Evolutionary conservation across 2,329 filamentous ascomycete species (phyloP).

Genomic region (Phyllosticta paracitricarpa): DNA sequence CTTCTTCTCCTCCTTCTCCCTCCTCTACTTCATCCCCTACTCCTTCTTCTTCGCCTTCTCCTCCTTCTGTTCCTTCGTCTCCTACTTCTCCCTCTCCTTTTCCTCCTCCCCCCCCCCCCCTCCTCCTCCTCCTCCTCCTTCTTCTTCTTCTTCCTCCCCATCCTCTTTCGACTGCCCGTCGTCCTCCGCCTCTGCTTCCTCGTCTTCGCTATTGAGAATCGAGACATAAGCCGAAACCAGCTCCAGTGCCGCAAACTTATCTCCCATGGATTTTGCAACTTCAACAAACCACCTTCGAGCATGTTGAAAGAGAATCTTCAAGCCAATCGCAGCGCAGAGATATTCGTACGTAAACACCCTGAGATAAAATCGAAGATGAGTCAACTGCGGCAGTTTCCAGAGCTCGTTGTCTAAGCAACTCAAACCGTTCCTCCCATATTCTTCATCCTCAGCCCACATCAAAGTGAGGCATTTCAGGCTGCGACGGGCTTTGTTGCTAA

Average conservation of each 20-base stretch:
- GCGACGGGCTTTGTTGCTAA: neutral
- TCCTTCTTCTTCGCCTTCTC: neutral
- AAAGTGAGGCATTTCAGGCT: neutral
- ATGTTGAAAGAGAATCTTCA: neutral
- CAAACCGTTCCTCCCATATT: too few species aligned
- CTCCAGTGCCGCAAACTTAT: neutral
- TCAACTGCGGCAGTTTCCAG: neutral
- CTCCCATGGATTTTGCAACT: neutral
- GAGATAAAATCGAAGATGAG: neutral
- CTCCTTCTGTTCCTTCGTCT: neutral
- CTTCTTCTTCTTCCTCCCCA: too few species aligned
- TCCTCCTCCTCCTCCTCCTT: neutral
- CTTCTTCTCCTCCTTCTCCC: too few species aligned
- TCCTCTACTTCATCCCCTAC: too few species aligned
- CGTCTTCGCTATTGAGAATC: neutral
- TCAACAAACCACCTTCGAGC: neutral
- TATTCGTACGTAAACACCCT: neutral
- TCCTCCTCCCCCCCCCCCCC: too few species aligned
- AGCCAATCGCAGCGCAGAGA: neutral
- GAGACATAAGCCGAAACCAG: too few species aligned
- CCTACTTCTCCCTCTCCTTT: neutral
- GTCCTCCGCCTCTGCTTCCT: neutral
- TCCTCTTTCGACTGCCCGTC: neutral
- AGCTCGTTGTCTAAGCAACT: neutral
- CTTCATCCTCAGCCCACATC: neutral